phyloP scores from a whole-genome alignment of 768 basidiomycete genomes.

The Melanogaster broomeanus region DNA sequence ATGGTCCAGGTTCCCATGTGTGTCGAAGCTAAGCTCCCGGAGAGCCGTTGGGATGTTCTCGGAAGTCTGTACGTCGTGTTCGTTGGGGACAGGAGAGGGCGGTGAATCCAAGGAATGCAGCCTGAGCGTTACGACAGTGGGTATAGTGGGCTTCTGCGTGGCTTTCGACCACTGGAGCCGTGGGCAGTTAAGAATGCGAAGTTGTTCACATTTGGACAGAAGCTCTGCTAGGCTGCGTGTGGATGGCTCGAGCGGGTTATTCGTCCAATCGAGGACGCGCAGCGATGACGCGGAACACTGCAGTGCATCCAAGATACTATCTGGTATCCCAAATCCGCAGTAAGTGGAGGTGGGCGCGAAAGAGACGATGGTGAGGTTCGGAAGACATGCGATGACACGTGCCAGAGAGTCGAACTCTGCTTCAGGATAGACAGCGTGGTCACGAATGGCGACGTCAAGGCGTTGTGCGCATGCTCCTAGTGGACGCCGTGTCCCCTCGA shows the following conservation, averaged over 20 bases:
- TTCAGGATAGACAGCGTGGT: background rate
- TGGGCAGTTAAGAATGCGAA: slow-evolving; percentile 16
- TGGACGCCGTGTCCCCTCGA: slow-evolving; percentile 7
- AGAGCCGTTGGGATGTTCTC: slow-evolving; percentile 5
- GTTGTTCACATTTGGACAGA: slow-evolving; percentile 11
- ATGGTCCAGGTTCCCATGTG: background rate
- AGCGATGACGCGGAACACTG: slow-evolving; percentile 13
- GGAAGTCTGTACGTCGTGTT: background rate
- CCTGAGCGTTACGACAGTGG: slow-evolving; percentile 17
- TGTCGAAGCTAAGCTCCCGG: slow-evolving; percentile 18
- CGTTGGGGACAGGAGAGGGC: too few species aligned
- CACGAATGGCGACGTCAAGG: slow-evolving; percentile 27
- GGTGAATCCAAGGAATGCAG: background rate
- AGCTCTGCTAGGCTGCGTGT: background rate
- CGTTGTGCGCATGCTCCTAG: slow-evolving; percentile 25
- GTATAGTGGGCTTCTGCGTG: background rate
- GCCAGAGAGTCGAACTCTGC: slow-evolving; percentile 9
- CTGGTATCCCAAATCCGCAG: background rate
- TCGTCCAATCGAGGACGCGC: slow-evolving; percentile 21
- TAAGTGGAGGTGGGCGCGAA: slow-evolving; percentile 4
- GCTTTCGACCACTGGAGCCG: slow-evolving; percentile 9
- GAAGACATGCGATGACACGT: slow-evolving; percentile 15
- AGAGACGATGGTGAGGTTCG: slow-evolving; percentile 21
- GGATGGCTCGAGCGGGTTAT: background rate
- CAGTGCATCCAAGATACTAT: slow-evolving; percentile 17